Conservation (phyloP, 192 early-diverging fungal species). For the Pilobolus umbonatus region DNA sequence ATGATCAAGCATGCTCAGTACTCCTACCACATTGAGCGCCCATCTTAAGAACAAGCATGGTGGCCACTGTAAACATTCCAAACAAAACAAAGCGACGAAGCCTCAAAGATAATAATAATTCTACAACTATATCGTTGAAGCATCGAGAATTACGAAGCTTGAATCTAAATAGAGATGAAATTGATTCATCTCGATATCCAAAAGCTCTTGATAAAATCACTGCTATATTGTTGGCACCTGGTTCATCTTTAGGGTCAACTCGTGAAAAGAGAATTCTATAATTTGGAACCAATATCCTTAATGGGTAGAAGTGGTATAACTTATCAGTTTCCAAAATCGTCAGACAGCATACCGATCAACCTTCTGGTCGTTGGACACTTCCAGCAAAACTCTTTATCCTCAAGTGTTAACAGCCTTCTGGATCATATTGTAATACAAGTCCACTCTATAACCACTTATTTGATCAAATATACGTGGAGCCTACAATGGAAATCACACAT, state of each 20-base stretch:
- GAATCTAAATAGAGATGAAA: neutral
- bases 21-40: neutral
- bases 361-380: neutral
- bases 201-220: neutral
- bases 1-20: neutral
- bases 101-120: neutral
- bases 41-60: neutral
- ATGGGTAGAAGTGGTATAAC: neutral
- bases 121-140: neutral
- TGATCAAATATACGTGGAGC: neutral
- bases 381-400: too few relatives aligned
- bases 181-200: neutral
- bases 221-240: neutral
- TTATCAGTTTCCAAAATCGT: neutral
- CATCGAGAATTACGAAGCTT: neutral
- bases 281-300: conserved; percentile 1
- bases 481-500: neutral
- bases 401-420: too few relatives aligned
- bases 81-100: neutral
- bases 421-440: too few relatives aligned
- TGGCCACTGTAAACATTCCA: neutral
- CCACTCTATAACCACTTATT: neutral
- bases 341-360: conserved; percentile 1
- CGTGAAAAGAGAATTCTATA: conserved; percentile 4
- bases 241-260: neutral